Conservation (phyloP, 192 early-diverging fungal genomes). For the Haplosporangium gracile region DNA sequence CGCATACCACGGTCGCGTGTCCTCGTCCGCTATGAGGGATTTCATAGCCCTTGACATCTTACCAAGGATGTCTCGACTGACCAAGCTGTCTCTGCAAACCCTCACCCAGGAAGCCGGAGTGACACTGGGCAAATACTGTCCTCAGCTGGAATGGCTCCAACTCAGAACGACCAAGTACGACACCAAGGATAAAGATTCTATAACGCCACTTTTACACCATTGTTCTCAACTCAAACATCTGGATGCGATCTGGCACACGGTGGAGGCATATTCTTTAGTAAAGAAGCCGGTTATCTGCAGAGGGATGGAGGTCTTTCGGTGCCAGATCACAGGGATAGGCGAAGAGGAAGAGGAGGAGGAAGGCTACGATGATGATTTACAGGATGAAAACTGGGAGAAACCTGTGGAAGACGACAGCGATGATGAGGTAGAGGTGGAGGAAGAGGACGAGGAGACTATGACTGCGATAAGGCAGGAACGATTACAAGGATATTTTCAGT, state of each 20-base stretch:
- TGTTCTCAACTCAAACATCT: neutral
- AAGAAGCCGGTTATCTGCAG: neutral
- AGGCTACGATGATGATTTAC: neutral
- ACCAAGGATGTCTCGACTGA: neutral
- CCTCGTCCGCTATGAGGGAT: neutral
- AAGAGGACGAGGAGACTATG: neutral
- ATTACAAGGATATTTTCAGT: neutral
- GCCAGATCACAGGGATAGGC: neutral
- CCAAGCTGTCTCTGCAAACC: neutral
- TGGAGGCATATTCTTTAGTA: neutral
- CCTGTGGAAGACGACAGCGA: neutral
- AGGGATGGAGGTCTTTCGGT: neutral
- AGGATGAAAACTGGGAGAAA: neutral
- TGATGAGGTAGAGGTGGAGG: neutral
- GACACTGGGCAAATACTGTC: neutral
- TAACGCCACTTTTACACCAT: neutral
- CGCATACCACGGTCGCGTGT: neutral
- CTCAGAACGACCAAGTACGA: neutral
- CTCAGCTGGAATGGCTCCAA: neutral
- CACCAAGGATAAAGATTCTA: neutral
- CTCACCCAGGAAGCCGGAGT: neutral
- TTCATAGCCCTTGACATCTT: neutral
- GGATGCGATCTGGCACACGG: neutral
- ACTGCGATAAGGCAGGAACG: neutral
- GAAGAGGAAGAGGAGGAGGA: neutral